Base-by-base conservation (phyloP, 768 basidiomycete species). In the Pisolithus orientalis region DNA sequence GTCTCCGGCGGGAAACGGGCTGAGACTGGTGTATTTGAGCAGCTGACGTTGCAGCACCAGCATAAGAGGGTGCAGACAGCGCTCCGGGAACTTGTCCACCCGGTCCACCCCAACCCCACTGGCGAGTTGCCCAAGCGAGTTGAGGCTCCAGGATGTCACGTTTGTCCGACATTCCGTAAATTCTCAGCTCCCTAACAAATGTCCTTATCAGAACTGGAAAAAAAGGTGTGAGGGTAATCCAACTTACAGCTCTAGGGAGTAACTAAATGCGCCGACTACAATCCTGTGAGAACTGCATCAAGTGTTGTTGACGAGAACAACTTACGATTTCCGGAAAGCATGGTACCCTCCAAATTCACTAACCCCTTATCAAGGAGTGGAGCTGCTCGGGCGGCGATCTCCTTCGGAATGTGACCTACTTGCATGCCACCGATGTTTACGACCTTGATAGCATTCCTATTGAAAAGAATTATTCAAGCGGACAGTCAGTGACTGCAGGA, bases 401-500 rank as follows among this genome's bases (percentile, higher is more conserved):
- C 70, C 32, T 78, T 76, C 2, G 88, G 84, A 24, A 94, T 63
- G 67, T 94, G 92, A 1, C 92, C 92, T 3, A 94, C 90, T 76
- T 92, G 86, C 11, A 70, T 70, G 1, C 75, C 72, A 2, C 77
- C 73, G 39, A 92, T 90, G 61, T 94, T 94, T 63, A 79, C 75
- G 27, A 94, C 90, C 71, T 89, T 80, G 25, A 91, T 84, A 2
- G 87, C 85, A 65, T 90, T 89, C 28, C 85, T 89, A 50, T 16
- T 28, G 28, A 7, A 4, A 44, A 1, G 46, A 27, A 11, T 49
- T 17, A 16, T 32, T 17, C 51, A 7, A 37, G 27, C 14, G 43
- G 4, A 34, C 21, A 16, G 39, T 44, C 13, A 13, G 24, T 6
- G 8, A 2, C 24, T 25, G 4, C 29, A 28, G 9, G 8, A 24